Conservation (phyloP, 805 yeast genomes). For the Metschnikowia similis region DNA sequence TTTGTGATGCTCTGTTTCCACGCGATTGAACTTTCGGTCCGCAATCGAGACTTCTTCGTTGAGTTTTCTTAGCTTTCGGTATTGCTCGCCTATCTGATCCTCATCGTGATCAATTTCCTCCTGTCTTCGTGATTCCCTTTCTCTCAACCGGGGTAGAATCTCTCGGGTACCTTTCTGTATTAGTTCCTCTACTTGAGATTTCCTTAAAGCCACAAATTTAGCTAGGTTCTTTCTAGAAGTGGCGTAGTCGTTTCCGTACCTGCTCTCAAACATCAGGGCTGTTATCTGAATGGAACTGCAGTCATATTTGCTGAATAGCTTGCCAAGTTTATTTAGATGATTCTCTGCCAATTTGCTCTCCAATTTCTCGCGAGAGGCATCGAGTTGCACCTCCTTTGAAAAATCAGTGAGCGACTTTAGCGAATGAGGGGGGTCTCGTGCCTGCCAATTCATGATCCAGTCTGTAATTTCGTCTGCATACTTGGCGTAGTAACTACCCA, state of each 20-base stretch:
- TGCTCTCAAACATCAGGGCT: background rate
- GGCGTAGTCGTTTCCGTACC: conserved; percentile 20
- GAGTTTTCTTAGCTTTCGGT: conserved; percentile 31
- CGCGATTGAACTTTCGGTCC: conserved; percentile 31
- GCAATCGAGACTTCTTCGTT: conserved; percentile 32
- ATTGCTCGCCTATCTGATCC: conserved; percentile 37
- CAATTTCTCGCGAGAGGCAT: conserved; percentile 24
- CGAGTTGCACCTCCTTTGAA: conserved; percentile 17
- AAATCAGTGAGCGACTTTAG: conserved; percentile 18
- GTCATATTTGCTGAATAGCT: conserved; percentile 3
- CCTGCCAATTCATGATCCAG: conserved; percentile 29
- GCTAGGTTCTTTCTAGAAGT: conserved; percentile 28
- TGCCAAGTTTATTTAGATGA: conserved; percentile 7
- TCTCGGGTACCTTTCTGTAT: conserved; percentile 12
- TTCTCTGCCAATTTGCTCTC: conserved; percentile 8
- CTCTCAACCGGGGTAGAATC: conserved; percentile 21
- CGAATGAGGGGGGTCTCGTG: conserved; percentile 11
- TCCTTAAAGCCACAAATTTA: conserved; percentile 20
- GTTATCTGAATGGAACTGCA: background rate
- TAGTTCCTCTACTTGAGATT: conserved; percentile 18
- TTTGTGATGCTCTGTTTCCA: conserved; percentile 25
- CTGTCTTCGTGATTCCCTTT: conserved; percentile 29
- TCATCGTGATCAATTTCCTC: conserved; percentile 30
- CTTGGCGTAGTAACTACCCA: conserved; percentile 25
- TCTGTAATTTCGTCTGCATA: conserved; percentile 21